Base-by-base conservation (phyloP, 1,284 basidiomycete genomes). In the Uromyces viciae-fabae region DNA sequence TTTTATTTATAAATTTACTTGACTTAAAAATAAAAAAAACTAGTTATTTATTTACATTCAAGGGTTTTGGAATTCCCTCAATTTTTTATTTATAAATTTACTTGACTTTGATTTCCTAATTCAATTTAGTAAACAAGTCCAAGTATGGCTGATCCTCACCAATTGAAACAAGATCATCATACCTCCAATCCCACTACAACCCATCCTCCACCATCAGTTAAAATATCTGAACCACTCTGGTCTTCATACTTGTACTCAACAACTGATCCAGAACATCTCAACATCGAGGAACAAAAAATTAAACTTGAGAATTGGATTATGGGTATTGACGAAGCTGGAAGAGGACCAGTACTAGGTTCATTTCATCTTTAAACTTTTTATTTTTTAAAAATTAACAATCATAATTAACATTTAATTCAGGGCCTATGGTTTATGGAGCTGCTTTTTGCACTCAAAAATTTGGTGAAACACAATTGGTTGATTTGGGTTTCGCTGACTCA, bases 291-390 rank as follows among this genome's bases (percentile, higher is more conserved):
- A 33, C 33, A 75, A 49, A 62, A 49, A 43, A 52, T 56, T 15
- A 79, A 79, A 72, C 56, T 43, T 17, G 54, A 69, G 46, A 86
- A 86, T 9, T 89, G 88, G 88, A 87, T 97, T 72, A 91, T 99
- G 79, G 96, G 96, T 49, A 94, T 99, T 8, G 96, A 99, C 86
- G 96, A 99, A 86, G 96, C 96, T 0, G 96, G 96, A 0, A 89
- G 96, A 81, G 96, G 97, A 0, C 96, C 95, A 17, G 95, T 95
- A 0, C 88, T 98, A 0, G 95, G 94, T 72, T n/a, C 43, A 86
- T 82, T n/a, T n/a, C n/a, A n/a, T n/a, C n/a, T n/a, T n/a, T n/a
- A n/a, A n/a, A n/a, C n/a, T n/a, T n/a, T n/a, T n/a, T n/a, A n/a
- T n/a, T n/a, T n/a, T n/a, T n/a, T n/a, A n/a, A n/a, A n/a, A n/a